These are phyloP conservation scores for Orobanche coerulescens DNA, from an alignment of 257 asterid genomes.

Conservation along the genomic window DNA sequence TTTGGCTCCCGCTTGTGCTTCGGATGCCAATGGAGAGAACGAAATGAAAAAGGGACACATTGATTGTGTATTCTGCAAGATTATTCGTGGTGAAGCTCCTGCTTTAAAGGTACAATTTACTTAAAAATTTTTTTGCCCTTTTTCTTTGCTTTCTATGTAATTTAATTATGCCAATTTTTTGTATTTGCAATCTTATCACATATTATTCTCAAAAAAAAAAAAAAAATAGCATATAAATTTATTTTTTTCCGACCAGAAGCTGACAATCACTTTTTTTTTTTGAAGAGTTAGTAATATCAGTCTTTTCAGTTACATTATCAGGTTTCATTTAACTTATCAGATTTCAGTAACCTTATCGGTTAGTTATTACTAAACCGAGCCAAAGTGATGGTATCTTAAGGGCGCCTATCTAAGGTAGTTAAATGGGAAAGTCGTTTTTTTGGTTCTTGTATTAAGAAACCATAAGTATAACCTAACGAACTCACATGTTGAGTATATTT, in stretches of 20 bases:
- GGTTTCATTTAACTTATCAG: too few relatives aligned
- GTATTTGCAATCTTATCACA: neutral
- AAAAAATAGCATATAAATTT: neutral
- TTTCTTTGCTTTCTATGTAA: neutral
- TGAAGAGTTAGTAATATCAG: too few relatives aligned
- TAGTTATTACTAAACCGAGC: too few relatives aligned
- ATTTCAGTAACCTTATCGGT: too few relatives aligned
- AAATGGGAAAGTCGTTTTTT: neutral
- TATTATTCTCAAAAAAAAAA: too few relatives aligned
- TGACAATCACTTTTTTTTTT: neutral
- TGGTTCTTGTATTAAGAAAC: neutral
- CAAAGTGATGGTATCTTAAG: neutral
- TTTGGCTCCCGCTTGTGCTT: conserved; percentile 30
- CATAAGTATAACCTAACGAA: neutral
- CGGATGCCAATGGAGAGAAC: conserved; percentile 21
- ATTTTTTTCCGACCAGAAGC: neutral
- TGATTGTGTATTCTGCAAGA: conserved; percentile 69
- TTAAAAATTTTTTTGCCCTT: neutral
- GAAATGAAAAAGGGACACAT: conserved; percentile 10
- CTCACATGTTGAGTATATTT: too few relatives aligned
- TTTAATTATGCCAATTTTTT: neutral
- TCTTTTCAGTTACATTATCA: too few relatives aligned
- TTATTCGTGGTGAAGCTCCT: conserved; percentile 61
- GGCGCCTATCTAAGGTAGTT: neutral
- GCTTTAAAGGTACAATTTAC: conserved; percentile 48